A percentile compares a stretch with the other conserved stretches of the same genome.
Conservation (phyloP, 106 monocot species). For the Dactylorhiza incarnata region DNA sequence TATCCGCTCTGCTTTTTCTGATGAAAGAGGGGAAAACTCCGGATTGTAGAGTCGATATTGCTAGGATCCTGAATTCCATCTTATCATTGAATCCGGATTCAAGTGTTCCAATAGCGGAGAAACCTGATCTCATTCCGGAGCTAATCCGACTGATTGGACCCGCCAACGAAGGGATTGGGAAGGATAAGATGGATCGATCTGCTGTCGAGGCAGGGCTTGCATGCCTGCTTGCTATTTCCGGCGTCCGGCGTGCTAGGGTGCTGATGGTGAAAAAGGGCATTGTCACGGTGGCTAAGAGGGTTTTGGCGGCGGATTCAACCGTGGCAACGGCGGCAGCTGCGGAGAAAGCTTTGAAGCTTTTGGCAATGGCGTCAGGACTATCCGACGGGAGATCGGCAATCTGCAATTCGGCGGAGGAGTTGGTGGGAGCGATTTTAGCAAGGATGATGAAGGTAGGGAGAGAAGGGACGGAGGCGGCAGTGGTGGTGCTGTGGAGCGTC, state of each 20-base stretch:
- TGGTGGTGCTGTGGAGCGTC: slow-evolving; percentile 65
- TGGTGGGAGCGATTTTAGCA: slow-evolving; percentile 3
- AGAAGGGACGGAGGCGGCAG: slow-evolving; percentile 39
- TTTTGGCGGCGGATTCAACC: slow-evolving; percentile 1
- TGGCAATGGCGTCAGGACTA: slow-evolving; percentile 41
- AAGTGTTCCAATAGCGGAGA: slow-evolving; percentile 19
- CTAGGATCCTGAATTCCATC: slow-evolving; percentile 20
- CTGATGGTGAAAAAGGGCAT: slow-evolving; percentile 32
- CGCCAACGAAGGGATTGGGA: slow-evolving; percentile 16
- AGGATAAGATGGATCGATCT: slow-evolving; percentile 13
- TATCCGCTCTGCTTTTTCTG: slow-evolving; percentile 12
- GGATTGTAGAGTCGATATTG: slow-evolving; percentile 33
- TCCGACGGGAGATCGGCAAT: slow-evolving; percentile 27
- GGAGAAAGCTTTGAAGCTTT: slow-evolving; percentile 35
- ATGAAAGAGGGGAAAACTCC: slow-evolving; percentile 8
- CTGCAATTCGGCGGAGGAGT: slow-evolving; percentile 11
- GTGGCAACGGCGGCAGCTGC: slow-evolving; percentile 8
- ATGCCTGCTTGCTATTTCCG: slow-evolving; percentile 26
- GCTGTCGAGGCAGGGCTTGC: slow-evolving; percentile 23
- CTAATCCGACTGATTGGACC: slow-evolving; percentile 24
- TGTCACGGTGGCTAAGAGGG: slow-evolving; percentile 11
- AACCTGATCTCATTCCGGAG: slow-evolving; percentile 27
- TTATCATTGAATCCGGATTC: slow-evolving; percentile 4
- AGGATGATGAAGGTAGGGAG: slow-evolving; percentile 25
- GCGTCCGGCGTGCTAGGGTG: slow-evolving; percentile 7